These are phyloP conservation scores for Taphrina betulina DNA, from an alignment of 1,139 yeast species.

Conservation along the genomic window DNA sequence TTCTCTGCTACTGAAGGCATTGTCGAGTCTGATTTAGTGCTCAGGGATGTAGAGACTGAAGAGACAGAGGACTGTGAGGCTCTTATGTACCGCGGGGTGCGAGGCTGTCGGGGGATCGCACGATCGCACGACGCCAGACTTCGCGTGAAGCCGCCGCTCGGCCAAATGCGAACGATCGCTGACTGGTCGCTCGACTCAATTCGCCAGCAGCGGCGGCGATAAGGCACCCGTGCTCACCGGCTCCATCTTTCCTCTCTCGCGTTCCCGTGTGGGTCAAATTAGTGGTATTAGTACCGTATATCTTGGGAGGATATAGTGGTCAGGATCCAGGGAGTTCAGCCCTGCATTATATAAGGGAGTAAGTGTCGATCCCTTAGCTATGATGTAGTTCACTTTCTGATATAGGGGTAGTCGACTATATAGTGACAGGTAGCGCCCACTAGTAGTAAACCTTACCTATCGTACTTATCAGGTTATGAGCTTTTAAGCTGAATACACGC, in stretches of 20 bases:
- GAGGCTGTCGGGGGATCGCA: background rate
- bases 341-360: background rate
- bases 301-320: too few relatives aligned
- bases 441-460: too few relatives aligned
- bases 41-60: background rate
- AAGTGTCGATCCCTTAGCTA: background rate
- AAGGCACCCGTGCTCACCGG: background rate
- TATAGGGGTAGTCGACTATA: too few relatives aligned
- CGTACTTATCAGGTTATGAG: too few relatives aligned
- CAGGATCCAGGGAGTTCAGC: background rate
- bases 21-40: background rate
- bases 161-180: background rate
- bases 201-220: background rate
- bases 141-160: background rate
- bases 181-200: too few relatives aligned
- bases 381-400: background rate
- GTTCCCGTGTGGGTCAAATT: too few relatives aligned
- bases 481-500: too few relatives aligned
- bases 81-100: background rate
- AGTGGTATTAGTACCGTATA: too few relatives aligned
- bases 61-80: background rate
- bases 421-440: too few relatives aligned
- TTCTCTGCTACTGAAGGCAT: conserved; percentile 21
- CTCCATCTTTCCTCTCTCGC: background rate
- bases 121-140: background rate